Percentiles rank a stretch among this genome's conserved stretches.
Conservation (phyloP, 2,329 filamentous ascomycete species). For the Dactylonectria estremocensis region DNA sequence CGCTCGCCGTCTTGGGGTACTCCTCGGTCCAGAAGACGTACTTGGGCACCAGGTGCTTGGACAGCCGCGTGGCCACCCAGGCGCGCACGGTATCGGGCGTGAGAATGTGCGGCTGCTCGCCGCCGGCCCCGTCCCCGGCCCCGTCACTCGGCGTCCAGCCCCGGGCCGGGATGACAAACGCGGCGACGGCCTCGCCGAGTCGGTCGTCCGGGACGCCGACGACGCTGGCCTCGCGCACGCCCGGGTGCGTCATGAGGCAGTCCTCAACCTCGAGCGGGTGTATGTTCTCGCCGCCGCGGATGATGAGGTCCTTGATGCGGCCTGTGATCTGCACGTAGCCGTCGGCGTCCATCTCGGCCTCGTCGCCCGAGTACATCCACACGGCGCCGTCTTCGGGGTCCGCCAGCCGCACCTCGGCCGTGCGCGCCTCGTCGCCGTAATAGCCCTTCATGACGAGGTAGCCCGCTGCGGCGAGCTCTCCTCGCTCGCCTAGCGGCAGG, state of each 20-base stretch:
- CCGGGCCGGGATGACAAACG: conserved; percentile 77
- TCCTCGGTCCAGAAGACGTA: conserved; percentile 88
- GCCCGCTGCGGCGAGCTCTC: conserved; percentile 87
- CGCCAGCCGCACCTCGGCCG: conserved; percentile 73
- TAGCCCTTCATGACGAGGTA: conserved; percentile 95
- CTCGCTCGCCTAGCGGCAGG: conserved; percentile 76
- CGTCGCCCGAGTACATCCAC: conserved; percentile 96
- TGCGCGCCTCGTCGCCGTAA: conserved; percentile 81
- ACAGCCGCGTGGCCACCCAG: conserved; percentile 81
- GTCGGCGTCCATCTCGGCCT: conserved; percentile 85
- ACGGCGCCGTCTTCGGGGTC: conserved; percentile 66
- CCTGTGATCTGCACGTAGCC: conserved; percentile 93
- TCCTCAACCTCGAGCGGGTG: conserved; percentile 95
- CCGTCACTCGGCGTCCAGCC: conserved; percentile 47
- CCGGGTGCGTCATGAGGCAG: conserved; percentile 81
- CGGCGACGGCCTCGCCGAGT: conserved; percentile 90
- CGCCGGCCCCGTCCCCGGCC: conserved; percentile 42
- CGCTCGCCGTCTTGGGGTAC: conserved; percentile 96
- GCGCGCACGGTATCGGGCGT: conserved; percentile 72
- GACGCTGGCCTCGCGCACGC: conserved; percentile 83
- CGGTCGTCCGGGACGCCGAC: conserved; percentile 86
- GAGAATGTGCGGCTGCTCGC: conserved; percentile 54
- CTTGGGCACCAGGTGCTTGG: conserved; percentile 86
- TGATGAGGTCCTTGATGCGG: conserved; percentile 95
- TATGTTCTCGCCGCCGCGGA: conserved; percentile 95